Conservation (phyloP, 345 rosid species). For the Theobroma cacao region DNA sequence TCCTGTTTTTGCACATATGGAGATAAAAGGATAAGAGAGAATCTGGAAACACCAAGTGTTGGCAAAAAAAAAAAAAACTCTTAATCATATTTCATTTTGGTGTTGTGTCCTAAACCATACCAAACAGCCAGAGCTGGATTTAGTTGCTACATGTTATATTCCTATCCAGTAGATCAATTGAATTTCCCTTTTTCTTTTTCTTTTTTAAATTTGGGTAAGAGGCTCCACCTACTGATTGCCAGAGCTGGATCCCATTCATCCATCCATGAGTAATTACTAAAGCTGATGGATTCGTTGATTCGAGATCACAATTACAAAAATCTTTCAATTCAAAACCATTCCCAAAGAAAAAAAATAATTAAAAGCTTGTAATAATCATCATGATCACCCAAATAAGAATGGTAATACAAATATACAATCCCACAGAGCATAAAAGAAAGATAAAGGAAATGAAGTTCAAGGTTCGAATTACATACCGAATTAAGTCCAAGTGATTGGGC, state of each 20-base stretch:
- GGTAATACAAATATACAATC: not conserved
- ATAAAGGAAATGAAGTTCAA: not conserved
- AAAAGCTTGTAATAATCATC: not conserved
- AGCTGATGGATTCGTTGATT: not conserved
- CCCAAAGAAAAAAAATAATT: not conserved
- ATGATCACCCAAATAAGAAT: not conserved
- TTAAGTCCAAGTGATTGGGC: not conserved
- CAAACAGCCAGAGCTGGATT: not conserved
- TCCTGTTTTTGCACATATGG: not conserved
- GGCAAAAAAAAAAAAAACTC: not conserved
- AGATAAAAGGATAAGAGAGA: not conserved
- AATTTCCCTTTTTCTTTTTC: not conserved
- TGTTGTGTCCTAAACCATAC: not conserved
- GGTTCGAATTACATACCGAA: slow-evolving; percentile 9
- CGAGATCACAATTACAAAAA: not conserved
- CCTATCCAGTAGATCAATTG: not conserved
- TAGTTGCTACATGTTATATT: not conserved
- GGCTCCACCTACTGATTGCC: not conserved
- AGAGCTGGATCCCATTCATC: not conserved
- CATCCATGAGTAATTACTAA: not conserved
- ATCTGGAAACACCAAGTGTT: not conserved
- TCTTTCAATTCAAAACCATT: not conserved
- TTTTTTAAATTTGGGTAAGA: not conserved
- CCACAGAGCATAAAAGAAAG: not conserved
- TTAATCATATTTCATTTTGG: not conserved